These are phyloP conservation scores for Exophiala viscosa DNA, from an alignment of 2,329 filamentous ascomycete genomes.

Conservation along the genomic window DNA sequence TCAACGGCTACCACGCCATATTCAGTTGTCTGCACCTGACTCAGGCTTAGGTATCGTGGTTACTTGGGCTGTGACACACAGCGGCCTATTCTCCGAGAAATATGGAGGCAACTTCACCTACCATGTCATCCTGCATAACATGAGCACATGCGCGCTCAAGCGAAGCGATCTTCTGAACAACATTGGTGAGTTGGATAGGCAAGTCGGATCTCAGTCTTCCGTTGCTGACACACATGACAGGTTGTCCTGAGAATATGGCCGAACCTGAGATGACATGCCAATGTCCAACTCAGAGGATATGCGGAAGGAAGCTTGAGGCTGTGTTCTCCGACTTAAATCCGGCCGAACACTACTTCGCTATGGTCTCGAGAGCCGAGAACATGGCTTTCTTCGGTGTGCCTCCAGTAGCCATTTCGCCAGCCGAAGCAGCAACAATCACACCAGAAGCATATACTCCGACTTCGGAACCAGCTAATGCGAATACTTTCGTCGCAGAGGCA, in stretches of 20 bases:
- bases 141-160: conserved; percentile 4
- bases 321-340: conserved; percentile 12
- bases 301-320: neutral
- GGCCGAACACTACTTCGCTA: conserved; percentile 13
- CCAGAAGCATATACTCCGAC: neutral
- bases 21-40: neutral
- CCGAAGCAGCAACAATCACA: neutral
- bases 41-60: conserved; percentile 6
- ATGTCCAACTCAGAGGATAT: conserved; percentile 8
- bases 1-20: conserved; percentile 13
- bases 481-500: too few species aligned
- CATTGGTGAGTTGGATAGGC: conserved; percentile 2
- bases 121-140: conserved; percentile 11
- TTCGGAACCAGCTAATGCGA: neutral
- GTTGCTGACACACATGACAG: neutral
- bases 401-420: neutral
- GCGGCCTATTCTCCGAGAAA: conserved; percentile 3
- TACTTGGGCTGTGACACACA: conserved; percentile 18
- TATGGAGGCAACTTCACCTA: conserved; percentile 13
- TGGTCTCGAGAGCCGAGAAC: conserved; percentile 11
- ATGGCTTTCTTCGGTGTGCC: conserved; percentile 16
- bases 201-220: neutral
- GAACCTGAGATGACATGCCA: neutral
- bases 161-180: conserved; percentile 5
- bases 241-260: neutral